These are phyloP conservation scores for Geum urbanum DNA, from an alignment of 306 rosid species.

Conservation along the genomic window DNA sequence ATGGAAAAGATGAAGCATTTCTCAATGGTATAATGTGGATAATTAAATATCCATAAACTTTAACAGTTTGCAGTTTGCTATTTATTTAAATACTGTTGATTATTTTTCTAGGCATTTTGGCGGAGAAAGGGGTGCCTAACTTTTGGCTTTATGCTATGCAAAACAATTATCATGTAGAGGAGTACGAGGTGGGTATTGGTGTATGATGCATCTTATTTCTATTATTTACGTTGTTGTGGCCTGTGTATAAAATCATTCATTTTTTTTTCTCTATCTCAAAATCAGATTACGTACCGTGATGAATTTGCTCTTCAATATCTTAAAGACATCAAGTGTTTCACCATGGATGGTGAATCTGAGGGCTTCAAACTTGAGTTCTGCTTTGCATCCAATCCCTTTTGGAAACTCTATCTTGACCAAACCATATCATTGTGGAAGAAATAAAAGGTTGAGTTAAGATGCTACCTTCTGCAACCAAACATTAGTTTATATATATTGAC, in stretches of 20 bases:
- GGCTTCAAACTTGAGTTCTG: conserved; percentile 65
- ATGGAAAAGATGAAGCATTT: conserved; percentile 30
- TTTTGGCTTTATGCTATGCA: conserved; percentile 68
- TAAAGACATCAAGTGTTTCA: conserved; percentile 56
- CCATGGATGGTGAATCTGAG: conserved; percentile 43
- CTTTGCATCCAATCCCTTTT: conserved; percentile 48
- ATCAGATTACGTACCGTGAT: conserved; percentile 60
- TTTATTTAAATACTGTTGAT: too few relatives aligned
- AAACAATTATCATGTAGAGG: conserved; percentile 57
- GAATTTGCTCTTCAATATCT: conserved; percentile 60
- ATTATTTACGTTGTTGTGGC: too few relatives aligned
- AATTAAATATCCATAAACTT: not conserved
- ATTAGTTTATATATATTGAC: not conserved
- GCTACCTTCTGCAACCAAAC: not conserved
- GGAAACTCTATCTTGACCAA: conserved; percentile 31
- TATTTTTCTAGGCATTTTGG: conserved; percentile 2
- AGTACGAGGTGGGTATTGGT: conserved; percentile 1
- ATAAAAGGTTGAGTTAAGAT: conserved; percentile 47
- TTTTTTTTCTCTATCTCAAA: too few relatives aligned
- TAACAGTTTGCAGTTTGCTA: not conserved
- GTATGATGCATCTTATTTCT: too few relatives aligned
- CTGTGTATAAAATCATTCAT: too few relatives aligned
- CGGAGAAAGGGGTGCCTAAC: conserved; percentile 62
- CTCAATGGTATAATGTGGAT: conserved; percentile 28
- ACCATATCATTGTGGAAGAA: conserved; percentile 56